A percentile compares a stretch with the other conserved stretches of the same genome.
phyloP scores from a whole-genome alignment of 352 stramenopile genomes.

The Phytopythium helicoides region DNA sequence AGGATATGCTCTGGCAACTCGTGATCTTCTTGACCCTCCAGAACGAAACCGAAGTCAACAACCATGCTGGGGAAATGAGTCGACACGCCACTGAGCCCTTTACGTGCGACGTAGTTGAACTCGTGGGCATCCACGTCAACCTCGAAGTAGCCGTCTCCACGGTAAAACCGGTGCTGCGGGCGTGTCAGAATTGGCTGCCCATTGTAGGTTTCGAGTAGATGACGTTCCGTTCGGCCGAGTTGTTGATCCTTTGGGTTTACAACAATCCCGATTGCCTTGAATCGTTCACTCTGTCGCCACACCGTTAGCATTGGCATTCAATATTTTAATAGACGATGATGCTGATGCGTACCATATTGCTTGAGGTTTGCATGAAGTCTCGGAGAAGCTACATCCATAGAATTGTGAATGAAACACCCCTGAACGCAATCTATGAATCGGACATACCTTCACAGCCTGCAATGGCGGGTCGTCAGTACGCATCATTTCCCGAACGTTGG shows the following conservation, averaged over 20 bases:
- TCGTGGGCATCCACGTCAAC: slow-evolving; percentile 80
- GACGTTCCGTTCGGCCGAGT: slow-evolving; percentile 66
- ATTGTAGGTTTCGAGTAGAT: slow-evolving; percentile 82
- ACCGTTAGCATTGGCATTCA: no score
- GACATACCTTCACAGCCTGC: slow-evolving; percentile 43
- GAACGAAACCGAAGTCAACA: slow-evolving; percentile 80
- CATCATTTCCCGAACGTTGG: slow-evolving; percentile 50
- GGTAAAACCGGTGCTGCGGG: slow-evolving; percentile 75
- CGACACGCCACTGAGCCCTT: slow-evolving; percentile 66
- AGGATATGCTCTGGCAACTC: slow-evolving; percentile 80
- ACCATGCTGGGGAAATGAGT: slow-evolving; percentile 81
- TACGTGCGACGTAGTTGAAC: slow-evolving; percentile 83
- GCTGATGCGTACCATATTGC: slow-evolving; percentile 22
- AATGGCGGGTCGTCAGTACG: slow-evolving; percentile 32
- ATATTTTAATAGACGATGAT: not conserved
- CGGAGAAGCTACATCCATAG: slow-evolving; percentile 21
- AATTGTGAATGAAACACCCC: not conserved
- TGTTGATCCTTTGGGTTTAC: slow-evolving; percentile 72
- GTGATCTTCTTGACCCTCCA: slow-evolving; percentile 74
- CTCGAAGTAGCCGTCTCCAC: slow-evolving; percentile 73
- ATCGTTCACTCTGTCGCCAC: slow-evolving; percentile 55
- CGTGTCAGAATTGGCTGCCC: slow-evolving; percentile 79
- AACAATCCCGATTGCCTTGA: slow-evolving; percentile 82
- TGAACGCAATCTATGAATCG: not conserved
- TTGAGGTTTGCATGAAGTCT: slow-evolving; percentile 36